Conservation (phyloP, 1,284 basidiomycete species). For the Ustilago nuda region DNA sequence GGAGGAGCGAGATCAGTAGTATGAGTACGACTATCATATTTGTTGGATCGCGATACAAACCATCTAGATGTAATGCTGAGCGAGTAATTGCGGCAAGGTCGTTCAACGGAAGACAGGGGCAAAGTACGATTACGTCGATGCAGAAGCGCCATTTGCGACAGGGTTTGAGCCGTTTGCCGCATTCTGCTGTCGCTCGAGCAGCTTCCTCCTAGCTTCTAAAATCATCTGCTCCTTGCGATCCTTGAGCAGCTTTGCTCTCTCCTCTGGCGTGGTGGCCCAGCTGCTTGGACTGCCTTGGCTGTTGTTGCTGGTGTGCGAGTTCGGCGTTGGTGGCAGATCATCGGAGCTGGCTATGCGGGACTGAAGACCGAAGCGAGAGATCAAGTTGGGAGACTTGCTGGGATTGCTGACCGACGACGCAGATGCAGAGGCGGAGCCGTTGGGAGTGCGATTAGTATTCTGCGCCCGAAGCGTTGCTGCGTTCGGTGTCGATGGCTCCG, state of each 20-base stretch:
- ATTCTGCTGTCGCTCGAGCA: slow-evolving; percentile 34
- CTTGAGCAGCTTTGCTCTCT: slow-evolving; percentile 43
- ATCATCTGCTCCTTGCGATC: slow-evolving; percentile 58
- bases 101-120: not conserved
- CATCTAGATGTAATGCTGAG: not conserved
- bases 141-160: not conserved
- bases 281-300: slow-evolving; percentile 35
- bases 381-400: slow-evolving; percentile 43
- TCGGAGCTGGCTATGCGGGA: slow-evolving; percentile 21
- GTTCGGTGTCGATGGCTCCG: slow-evolving; percentile 24
- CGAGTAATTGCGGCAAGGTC: not conserved
- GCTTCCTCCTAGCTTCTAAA: slow-evolving; percentile 44
- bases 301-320: slow-evolving; percentile 19
- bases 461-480: slow-evolving; percentile 24
- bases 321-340: slow-evolving; percentile 16
- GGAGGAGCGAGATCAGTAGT: not conserved
- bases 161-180: slow-evolving; percentile 9
- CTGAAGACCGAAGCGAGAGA: slow-evolving; percentile 54
- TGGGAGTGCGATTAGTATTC: slow-evolving; percentile 25
- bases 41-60: not conserved
- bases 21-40: not conserved
- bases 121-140: not conserved
- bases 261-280: slow-evolving; percentile 49
- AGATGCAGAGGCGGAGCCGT: slow-evolving; percentile 16
- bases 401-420: slow-evolving; percentile 23